Evolutionary conservation across 1,139 yeast species (phyloP).

Genomic region (Arxiozyma bovina): DNA sequence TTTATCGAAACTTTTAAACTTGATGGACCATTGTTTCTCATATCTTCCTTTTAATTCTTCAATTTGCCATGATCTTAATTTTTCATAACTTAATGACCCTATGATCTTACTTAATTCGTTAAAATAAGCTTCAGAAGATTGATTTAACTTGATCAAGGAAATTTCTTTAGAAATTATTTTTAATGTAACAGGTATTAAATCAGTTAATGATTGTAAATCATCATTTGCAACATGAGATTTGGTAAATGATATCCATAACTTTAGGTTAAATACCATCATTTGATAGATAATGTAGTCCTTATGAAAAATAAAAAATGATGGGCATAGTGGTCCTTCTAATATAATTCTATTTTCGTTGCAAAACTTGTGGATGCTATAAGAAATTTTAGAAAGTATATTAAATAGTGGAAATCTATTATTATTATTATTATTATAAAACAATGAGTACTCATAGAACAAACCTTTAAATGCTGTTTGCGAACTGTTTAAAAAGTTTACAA

Average conservation of each 20-base stretch:
- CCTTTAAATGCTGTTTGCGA: constrained; percentile 23
- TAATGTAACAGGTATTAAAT: constrained; percentile 19
- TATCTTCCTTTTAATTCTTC: constrained; percentile 34
- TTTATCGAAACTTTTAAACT: constrained; percentile 43
- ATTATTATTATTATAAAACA: constrained; percentile 21
- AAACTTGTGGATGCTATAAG: constrained; percentile 14
- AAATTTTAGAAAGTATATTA: constrained; percentile 16
- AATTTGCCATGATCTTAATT: constrained; percentile 51
- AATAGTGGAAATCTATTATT: constrained; percentile 22
- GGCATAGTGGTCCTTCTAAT: constrained; percentile 9
- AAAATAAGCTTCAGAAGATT: constrained; percentile 6
- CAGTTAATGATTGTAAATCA: constrained; percentile 29
- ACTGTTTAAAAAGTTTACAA: constrained; percentile 18
- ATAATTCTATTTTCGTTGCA: constrained; percentile 9
- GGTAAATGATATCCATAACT: constrained; percentile 49
- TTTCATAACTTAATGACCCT: constrained; percentile 36
- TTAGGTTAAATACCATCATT: constrained; percentile 31
- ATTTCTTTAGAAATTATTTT: constrained; percentile 8
- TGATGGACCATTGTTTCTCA: constrained; percentile 30
- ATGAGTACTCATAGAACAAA: constrained; percentile 21
- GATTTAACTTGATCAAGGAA: background rate
- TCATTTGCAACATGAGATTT: constrained; percentile 26
- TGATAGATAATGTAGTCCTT: constrained; percentile 18
- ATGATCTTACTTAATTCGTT: constrained; percentile 4
- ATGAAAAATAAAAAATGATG: constrained; percentile 18